Conservation (phyloP, 345 rosid genomes). For the Rhizophora mangle region DNA sequence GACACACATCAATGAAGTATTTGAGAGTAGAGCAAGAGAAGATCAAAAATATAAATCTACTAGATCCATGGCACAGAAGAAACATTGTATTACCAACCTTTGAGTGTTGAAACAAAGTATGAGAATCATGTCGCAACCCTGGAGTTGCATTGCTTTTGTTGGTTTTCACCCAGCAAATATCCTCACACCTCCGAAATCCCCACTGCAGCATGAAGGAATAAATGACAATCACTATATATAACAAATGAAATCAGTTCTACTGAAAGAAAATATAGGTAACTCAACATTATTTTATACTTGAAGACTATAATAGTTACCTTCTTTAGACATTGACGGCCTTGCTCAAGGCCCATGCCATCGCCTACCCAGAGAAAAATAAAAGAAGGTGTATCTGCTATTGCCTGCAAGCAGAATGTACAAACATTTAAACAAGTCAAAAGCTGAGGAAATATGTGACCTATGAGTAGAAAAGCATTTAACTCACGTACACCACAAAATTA, state of each 20-base stretch:
- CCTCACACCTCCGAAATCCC: conserved; percentile 99
- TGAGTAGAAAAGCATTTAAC: not conserved
- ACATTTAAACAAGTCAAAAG: not conserved
- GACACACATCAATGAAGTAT: not conserved
- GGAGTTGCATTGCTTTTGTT: conserved; percentile 92
- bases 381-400: conserved; percentile 97
- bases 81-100: conserved; percentile 51
- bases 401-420: conserved; percentile 39
- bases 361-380: conserved; percentile 99
- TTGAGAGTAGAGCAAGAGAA: conserved; percentile 10
- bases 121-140: conserved; percentile 90
- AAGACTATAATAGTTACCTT: conserved; percentile 45
- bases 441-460: not conserved
- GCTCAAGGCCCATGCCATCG: conserved; percentile 95
- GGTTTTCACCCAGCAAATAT: conserved; percentile 99
- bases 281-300: conserved; percentile 3
- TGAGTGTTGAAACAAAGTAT: conserved; percentile 94
- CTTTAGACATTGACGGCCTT: conserved; percentile 96
- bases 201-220: conserved; percentile 43
- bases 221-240: not conserved
- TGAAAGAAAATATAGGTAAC: not conserved
- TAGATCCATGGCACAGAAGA: conserved; percentile 14
- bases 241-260: not conserved
- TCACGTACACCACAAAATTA: not conserved
- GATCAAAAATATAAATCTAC: not conserved